These are phyloP conservation scores for Vitis riparia DNA, from an alignment of 164 flowering plant genomes.

Conservation along the genomic window DNA sequence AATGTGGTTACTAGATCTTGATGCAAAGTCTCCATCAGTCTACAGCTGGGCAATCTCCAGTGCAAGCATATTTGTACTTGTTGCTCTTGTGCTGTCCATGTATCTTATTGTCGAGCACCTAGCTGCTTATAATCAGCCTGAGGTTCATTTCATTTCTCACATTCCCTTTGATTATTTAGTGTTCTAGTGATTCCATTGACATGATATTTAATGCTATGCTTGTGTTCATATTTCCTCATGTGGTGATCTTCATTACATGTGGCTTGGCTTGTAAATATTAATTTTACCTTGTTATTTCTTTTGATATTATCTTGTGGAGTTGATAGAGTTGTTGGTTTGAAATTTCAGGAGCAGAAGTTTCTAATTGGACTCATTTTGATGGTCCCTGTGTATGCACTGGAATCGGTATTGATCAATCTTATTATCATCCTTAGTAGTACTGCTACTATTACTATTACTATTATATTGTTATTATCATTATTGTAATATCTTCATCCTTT, in stretches of 20 bases:
- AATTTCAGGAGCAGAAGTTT: conserved; percentile 95
- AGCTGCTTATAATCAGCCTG: conserved; percentile 91
- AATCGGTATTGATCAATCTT: conserved; percentile 60
- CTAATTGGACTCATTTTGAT: conserved; percentile 87
- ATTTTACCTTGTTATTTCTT: neutral
- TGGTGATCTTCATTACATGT: neutral
- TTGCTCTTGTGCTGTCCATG: conserved; percentile 78
- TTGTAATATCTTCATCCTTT: neutral
- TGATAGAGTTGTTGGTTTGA: neutral
- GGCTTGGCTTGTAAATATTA: neutral
- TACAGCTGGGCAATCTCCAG: conserved; percentile 71
- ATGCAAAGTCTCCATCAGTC: conserved; percentile 30
- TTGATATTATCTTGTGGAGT: neutral
- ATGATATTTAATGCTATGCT: conserved; percentile 4
- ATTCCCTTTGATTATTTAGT: conserved; percentile 2
- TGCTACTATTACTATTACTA: too few relatives aligned
- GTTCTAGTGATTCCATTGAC: neutral
- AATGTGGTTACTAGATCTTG: conserved; percentile 43
- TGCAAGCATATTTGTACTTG: conserved; percentile 77
- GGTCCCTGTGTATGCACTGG: conserved; percentile 97
- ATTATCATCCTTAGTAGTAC: neutral
- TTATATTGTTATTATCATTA: neutral
- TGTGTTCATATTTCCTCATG: neutral
- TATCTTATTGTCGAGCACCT: conserved; percentile 87
- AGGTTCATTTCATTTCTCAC: conserved; percentile 48